Conservation (phyloP, 495 filamentous ascomycete species). For the Paragyromitra xinjiangensis region DNA sequence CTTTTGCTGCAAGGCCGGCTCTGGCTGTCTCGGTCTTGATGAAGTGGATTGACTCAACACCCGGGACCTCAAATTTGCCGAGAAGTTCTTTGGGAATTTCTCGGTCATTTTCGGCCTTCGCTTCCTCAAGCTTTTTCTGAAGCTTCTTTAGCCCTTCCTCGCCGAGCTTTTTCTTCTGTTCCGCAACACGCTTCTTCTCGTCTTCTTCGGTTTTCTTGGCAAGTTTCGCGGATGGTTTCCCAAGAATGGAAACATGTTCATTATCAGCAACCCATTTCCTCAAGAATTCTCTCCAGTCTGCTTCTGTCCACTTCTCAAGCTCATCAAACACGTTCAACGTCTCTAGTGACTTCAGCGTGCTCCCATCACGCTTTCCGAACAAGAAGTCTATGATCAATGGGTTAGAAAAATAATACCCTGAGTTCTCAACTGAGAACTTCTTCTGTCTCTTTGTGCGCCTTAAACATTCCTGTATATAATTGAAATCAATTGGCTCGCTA, state of each 20-base stretch:
- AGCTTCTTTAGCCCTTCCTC: slow-evolving; percentile 74
- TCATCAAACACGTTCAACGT: slow-evolving; percentile 76
- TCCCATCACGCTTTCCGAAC: slow-evolving; percentile 85
- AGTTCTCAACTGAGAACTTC: slow-evolving; percentile 80
- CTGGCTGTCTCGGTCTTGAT: slow-evolving; percentile 86
- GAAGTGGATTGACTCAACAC: slow-evolving; percentile 88
- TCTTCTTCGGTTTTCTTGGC: slow-evolving; percentile 62
- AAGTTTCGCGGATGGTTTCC: slow-evolving; percentile 73
- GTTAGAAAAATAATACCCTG: slow-evolving; percentile 76
- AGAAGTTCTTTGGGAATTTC: slow-evolving; percentile 79
- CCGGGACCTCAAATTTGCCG: slow-evolving; percentile 81
- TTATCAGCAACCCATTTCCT: slow-evolving; percentile 86
- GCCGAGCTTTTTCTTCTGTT: slow-evolving; percentile 70
- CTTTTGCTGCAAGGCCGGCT: slow-evolving; percentile 77
- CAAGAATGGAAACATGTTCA: slow-evolving; percentile 84
- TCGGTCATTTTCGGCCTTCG: slow-evolving; percentile 82
- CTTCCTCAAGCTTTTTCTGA: slow-evolving; percentile 76
- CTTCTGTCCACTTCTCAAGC: slow-evolving; percentile 80
- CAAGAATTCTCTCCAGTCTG: slow-evolving; percentile 82
- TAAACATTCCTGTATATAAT: slow-evolving; percentile 85
- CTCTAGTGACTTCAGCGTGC: slow-evolving; percentile 72
- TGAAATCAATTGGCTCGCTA: slow-evolving; percentile 82
- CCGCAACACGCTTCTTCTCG: slow-evolving; percentile 66
- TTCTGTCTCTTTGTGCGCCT: slow-evolving; percentile 77
- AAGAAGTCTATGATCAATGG: slow-evolving; percentile 90